Evolutionary conservation across 805 yeast species (phyloP).

Genomic region (Kazachstania africana): DNA sequence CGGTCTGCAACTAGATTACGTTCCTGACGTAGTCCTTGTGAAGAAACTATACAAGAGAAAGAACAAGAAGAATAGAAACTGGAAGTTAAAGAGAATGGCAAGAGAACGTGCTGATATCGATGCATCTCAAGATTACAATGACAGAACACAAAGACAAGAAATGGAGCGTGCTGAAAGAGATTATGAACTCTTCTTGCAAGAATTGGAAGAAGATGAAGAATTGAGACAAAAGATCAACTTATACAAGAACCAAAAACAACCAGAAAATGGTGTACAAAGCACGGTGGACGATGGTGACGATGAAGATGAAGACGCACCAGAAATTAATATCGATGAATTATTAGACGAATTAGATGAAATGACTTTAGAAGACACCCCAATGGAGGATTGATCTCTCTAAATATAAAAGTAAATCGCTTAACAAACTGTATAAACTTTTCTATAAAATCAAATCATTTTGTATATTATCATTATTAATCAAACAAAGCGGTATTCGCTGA

Average conservation of each 20-base stretch:
- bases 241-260: slow-evolving; percentile 46
- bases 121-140: slow-evolving; percentile 47
- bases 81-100: slow-evolving; percentile 97
- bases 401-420: too few relatives aligned
- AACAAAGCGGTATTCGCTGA: too few relatives aligned
- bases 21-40: slow-evolving; percentile 79
- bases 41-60: slow-evolving; percentile 83
- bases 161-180: slow-evolving; percentile 88
- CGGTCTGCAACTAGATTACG: slow-evolving; percentile 42
- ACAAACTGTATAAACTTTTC: too few relatives aligned
- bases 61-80: slow-evolving; percentile 61
- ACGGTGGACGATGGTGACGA: slow-evolving; percentile 32
- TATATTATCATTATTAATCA: too few relatives aligned
- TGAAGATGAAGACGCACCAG: slow-evolving; percentile 78
- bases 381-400: slow-evolving; percentile 7
- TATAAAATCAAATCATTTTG: too few relatives aligned
- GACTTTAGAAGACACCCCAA: slow-evolving; percentile 53
- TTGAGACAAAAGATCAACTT: slow-evolving; percentile 82
- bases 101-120: slow-evolving; percentile 84
- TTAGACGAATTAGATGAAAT: slow-evolving; percentile 90
- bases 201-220: slow-evolving; percentile 93
- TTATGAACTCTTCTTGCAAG: slow-evolving; percentile 91
- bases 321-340: slow-evolving; percentile 80
- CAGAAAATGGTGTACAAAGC: neutral
- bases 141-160: slow-evolving; percentile 75